Evolutionary conservation across 176 grass and related monocot genomes (phyloP).

Genomic region (Avena atlantica): DNA sequence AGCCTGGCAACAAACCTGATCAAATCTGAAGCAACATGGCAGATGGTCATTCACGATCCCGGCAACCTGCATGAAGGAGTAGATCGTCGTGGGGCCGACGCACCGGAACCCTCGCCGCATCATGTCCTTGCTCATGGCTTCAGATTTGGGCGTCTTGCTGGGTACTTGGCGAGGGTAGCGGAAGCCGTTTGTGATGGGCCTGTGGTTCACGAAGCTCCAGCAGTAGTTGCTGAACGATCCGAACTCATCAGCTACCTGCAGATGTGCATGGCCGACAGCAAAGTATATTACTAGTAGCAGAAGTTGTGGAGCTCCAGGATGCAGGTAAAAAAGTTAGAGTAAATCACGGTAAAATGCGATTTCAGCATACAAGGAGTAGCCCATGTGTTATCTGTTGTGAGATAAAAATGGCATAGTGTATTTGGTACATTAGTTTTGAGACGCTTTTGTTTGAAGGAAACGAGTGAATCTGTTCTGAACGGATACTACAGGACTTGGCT

Average conservation of each 20-base stretch:
- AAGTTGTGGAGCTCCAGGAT: background rate
- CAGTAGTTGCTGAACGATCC: constrained; percentile 70
- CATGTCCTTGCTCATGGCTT: constrained; percentile 69
- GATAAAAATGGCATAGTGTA: background rate
- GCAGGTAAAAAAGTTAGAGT: background rate
- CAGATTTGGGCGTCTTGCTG: constrained; percentile 65
- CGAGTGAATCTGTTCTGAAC: background rate
- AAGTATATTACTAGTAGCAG: background rate
- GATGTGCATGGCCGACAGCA: background rate
- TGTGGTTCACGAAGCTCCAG: constrained; percentile 73
- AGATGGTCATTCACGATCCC: constrained; percentile 70
- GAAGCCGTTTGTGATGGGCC: constrained; percentile 50
- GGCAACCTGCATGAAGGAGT: constrained; percentile 70
- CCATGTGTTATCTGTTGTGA: background rate
- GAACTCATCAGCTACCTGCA: constrained; percentile 56
- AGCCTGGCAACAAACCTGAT: constrained; percentile 33
- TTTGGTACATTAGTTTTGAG: background rate
- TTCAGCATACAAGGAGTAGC: background rate
- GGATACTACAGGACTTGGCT: background rate
- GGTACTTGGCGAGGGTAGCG: constrained; percentile 58
- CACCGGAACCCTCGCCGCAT: constrained; percentile 71
- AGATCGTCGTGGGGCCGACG: constrained; percentile 65
- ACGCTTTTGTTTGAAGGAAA: background rate
- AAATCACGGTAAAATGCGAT: background rate
- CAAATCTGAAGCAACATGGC: constrained; percentile 59